These are phyloP conservation scores for Apiotrichum sp. DNA, from an alignment of 1,284 basidiomycete genomes.

Conservation along the genomic window DNA sequence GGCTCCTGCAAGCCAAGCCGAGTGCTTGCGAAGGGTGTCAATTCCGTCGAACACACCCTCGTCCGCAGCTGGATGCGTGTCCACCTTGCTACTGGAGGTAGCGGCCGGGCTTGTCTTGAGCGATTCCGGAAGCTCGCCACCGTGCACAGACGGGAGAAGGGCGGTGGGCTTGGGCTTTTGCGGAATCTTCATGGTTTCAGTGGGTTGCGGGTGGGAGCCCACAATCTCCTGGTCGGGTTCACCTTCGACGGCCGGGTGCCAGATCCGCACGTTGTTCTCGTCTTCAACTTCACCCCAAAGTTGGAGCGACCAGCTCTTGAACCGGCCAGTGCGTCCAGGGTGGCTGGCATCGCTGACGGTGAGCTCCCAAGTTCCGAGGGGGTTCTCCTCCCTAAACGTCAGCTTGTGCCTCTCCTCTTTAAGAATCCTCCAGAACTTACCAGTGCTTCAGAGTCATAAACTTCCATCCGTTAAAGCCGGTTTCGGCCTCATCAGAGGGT, in stretches of 20 bases:
- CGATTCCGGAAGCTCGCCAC: conserved; percentile 34
- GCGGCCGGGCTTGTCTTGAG: background rate
- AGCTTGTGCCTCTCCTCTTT: too few relatives aligned
- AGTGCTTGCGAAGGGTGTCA: conserved; percentile 64
- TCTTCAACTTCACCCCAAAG: conserved; percentile 90
- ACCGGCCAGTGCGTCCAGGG: conserved; percentile 62
- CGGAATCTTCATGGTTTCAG: conserved; percentile 41
- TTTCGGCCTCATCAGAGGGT: conserved; percentile 59
- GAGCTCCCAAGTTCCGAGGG: conserved; percentile 85
- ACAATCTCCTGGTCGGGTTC: conserved; percentile 46
- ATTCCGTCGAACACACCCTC: conserved; percentile 83
- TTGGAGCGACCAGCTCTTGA: conserved; percentile 86
- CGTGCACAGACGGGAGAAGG: conserved; percentile 80
- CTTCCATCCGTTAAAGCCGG: conserved; percentile 86
- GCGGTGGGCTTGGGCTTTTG: conserved; percentile 77
- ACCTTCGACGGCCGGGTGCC: conserved; percentile 46
- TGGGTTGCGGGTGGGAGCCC: conserved; percentile 49
- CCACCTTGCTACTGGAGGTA: conserved; percentile 2
- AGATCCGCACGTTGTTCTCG: conserved; percentile 60
- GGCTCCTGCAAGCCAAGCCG: conserved; percentile 80
- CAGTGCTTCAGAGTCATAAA: conserved; percentile 99
- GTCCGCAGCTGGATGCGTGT: conserved; percentile 49
- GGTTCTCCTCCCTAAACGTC: conserved; percentile 73
- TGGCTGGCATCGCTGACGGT: conserved; percentile 70
- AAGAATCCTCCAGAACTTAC: too few relatives aligned